Percentiles rank a stretch among this genome's conserved stretches.
These are phyloP conservation scores for Apiotrichum veenhuisii DNA, from an alignment of 1,284 basidiomycete species.

Conservation along the genomic window DNA sequence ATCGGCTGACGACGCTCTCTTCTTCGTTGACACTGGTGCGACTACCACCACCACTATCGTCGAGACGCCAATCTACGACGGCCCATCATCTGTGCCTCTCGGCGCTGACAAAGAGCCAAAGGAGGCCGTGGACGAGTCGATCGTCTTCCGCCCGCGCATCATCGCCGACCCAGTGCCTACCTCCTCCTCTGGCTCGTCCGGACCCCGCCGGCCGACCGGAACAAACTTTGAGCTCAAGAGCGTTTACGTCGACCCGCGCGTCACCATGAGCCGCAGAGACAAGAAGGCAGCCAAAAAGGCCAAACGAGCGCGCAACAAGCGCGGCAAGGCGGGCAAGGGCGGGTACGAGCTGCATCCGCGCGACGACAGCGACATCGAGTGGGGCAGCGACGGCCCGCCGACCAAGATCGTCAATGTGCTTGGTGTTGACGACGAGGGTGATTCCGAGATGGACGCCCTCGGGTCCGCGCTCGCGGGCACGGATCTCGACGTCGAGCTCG, in stretches of 20 bases:
- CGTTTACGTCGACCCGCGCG: conserved; percentile 25
- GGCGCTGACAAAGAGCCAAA: conserved; percentile 13
- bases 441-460: conserved; percentile 18
- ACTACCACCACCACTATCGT: not conserved
- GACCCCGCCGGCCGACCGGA: not conserved
- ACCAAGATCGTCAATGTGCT: conserved; percentile 14
- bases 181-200: not conserved
- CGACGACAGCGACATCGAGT: conserved; percentile 49
- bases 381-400: conserved; percentile 48
- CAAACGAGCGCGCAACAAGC: conserved; percentile 24
- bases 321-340: conserved; percentile 13
- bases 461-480: conserved; percentile 19
- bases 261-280: conserved; percentile 20
- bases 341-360: conserved; percentile 17
- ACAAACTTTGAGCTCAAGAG: conserved; percentile 12
- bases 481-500: conserved; percentile 11
- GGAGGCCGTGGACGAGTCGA: conserved; percentile 35
- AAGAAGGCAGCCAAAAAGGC: conserved; percentile 32
- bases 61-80: conserved; percentile 25
- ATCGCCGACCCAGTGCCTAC: conserved; percentile 21
- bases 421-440: not conserved
- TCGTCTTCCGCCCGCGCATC: conserved; percentile 39
- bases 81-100: conserved; percentile 11
- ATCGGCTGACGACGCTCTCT: conserved; percentile 18
- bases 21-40: conserved; percentile 33